A percentile compares a stretch with the other conserved stretches of the same genome.
Evolutionary conservation across 1,284 basidiomycete species (phyloP).

Genomic region (Violaceomyces palustris): DNA sequence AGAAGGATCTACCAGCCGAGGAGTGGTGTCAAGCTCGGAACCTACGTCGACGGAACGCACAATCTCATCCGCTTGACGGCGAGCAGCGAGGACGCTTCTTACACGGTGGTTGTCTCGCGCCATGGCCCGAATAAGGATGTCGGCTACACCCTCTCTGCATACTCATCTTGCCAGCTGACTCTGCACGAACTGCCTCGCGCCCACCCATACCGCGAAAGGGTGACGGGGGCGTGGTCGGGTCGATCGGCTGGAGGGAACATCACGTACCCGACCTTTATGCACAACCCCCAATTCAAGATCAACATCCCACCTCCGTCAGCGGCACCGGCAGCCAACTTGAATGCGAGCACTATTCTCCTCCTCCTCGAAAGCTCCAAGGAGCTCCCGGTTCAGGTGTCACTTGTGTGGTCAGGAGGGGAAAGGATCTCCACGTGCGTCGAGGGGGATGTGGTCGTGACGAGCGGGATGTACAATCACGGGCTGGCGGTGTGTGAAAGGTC

Average conservation of each 20-base stretch:
- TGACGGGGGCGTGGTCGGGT: conserved; percentile 58
- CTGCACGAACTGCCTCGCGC: conserved; percentile 17
- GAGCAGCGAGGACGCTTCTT: conserved; percentile 3
- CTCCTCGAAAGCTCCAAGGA: conserved; percentile 62
- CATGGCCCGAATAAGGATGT: conserved; percentile 34
- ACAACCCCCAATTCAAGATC: conserved; percentile 82
- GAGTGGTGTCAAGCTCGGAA: conserved; percentile 53
- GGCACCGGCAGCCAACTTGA: conserved; percentile 38
- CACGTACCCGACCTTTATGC: conserved; percentile 72
- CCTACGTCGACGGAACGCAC: conserved; percentile 73
- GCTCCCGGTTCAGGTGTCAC: conserved; percentile 68
- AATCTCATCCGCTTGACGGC: conserved; percentile 59
- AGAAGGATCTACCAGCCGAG: conserved; percentile 17
- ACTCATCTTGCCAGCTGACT: conserved; percentile 52
- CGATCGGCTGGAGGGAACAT: conserved; percentile 79
- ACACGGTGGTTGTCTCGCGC: conserved; percentile 35
- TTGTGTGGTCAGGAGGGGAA: conserved; percentile 63
- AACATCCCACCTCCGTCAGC: conserved; percentile 56
- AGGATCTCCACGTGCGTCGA: conserved; percentile 59
- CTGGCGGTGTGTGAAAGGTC: conserved; percentile 59
- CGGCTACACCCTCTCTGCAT: conserved; percentile 60
- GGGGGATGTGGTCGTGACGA: conserved; percentile 67
- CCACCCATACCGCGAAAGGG: conserved; percentile 14
- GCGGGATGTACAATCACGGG: conserved; percentile 77
- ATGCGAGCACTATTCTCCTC: conserved; percentile 59